These are phyloP conservation scores for Tylopilus sp. DNA, from an alignment of 768 basidiomycete species.

Conservation along the genomic window DNA sequence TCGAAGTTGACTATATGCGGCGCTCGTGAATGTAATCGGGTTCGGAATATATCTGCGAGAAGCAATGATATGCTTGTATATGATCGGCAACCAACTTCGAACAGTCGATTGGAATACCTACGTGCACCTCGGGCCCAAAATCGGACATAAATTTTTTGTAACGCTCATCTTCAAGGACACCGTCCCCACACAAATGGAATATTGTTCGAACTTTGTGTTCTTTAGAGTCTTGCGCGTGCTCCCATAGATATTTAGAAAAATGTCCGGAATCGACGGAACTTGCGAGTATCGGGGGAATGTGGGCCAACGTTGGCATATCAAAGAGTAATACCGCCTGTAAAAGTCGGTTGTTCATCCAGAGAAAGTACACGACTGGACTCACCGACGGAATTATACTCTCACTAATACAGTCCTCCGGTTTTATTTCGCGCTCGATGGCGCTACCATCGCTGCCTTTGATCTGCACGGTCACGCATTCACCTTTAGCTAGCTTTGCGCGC, in stretches of 20 bases:
- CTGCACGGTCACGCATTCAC: slow-evolving; percentile 57
- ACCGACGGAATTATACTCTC: slow-evolving; percentile 51
- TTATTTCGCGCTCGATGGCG: slow-evolving; percentile 45
- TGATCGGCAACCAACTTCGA: not conserved
- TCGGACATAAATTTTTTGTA: slow-evolving; percentile 72
- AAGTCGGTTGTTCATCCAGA: not conserved
- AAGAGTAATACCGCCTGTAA: slow-evolving; percentile 61
- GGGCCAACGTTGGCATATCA: slow-evolving; percentile 62
- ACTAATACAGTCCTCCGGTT: slow-evolving; percentile 58
- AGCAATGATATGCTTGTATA: slow-evolving; percentile 69
- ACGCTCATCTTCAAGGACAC: slow-evolving; percentile 63
- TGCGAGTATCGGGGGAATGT: slow-evolving; percentile 50
- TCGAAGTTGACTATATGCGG: slow-evolving; percentile 67
- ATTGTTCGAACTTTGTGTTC: slow-evolving; percentile 46
- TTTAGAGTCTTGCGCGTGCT: slow-evolving; percentile 36
- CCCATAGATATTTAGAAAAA: slow-evolving; percentile 48
- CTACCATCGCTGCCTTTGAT: slow-evolving; percentile 45
- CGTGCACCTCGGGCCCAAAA: slow-evolving; percentile 59
- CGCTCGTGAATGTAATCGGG: slow-evolving; percentile 70
- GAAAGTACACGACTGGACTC: slow-evolving; percentile 9
- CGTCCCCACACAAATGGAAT: slow-evolving; percentile 70
- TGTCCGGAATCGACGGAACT: slow-evolving; percentile 46
- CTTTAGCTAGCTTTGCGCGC: slow-evolving; percentile 59
- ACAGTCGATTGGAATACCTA: slow-evolving; percentile 34
- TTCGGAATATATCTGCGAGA: slow-evolving; percentile 60